Base-by-base conservation (phyloP, 176 grass and related monocot species). In the Zoysia japonica region DNA sequence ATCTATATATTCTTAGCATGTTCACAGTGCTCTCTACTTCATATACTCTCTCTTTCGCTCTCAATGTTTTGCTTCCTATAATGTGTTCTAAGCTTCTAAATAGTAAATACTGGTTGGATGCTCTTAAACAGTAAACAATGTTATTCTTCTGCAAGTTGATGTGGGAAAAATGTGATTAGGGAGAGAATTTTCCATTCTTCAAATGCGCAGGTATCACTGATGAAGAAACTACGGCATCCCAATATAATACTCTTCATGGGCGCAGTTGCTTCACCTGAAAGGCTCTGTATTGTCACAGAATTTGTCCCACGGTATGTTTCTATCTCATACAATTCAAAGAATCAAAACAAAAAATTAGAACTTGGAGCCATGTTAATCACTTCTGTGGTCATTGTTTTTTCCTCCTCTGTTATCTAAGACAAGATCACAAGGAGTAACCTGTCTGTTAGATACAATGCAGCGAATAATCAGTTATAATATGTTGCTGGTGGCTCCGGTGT, bases 211-310 rank as follows among this genome's bases (percentile, higher is more conserved):
- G 92, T 98, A 85, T 92, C 92, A 35, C 47, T 98, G 70, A 94
- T 98, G 95, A 98, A 98, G 80, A 94, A 83, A 74, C 73, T 98
- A 70, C 82, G 95, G 2, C 95, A 98, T 90, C 95, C 95, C 71
- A 98, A 98, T 70, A 85, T 89, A 83, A 82, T 98, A 71, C 89
- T 98, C 45, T 98, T 98, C 81, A 98, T 98, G 95, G 95, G 95
- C 64, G 95, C 88, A 56, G 90, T 91, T 74, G 66, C 86, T 19
- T 92, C 92, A 87, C 83, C 79, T 13, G 85, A 94, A 85, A 85
- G 78, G 48, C 95, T 98, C 69, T 94, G 92, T 75, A 94, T 98
- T 61, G 71, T 98, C 65, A 98, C 92, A 15, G 95, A 98, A 82
- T 94, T 92, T 78, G 84, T 98, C 20, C 92, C 95, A 47, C 68